Conservation (phyloP, 2,329 filamentous ascomycete genomes). For the Samsoniella hepiali region DNA sequence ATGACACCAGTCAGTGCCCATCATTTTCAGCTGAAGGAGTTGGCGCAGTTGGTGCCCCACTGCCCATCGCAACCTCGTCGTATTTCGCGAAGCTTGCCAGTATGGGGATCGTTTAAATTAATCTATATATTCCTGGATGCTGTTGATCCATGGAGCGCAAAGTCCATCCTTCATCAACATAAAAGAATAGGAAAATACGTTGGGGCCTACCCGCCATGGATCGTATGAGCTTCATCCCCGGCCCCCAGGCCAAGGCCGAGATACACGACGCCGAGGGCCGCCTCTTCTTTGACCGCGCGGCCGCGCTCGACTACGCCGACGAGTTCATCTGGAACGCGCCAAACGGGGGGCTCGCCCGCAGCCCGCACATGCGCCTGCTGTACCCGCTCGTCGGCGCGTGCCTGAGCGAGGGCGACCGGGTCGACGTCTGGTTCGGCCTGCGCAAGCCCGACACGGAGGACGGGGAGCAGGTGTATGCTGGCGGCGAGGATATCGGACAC, state of each 20-base stretch:
- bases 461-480: slow-evolving; percentile 13
- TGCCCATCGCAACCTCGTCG: not conserved
- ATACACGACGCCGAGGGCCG: slow-evolving; percentile 22
- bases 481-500: slow-evolving; percentile 21
- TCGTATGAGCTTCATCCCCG: slow-evolving; percentile 21
- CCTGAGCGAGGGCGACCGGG: slow-evolving; percentile 20
- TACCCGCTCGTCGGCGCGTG: slow-evolving; percentile 21
- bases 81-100: not conserved
- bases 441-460: slow-evolving; percentile 13
- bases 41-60: slow-evolving; percentile 6
- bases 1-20: not conserved
- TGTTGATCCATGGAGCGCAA: no score
- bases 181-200: not conserved
- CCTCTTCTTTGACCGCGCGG: slow-evolving; percentile 20
- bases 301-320: slow-evolving; percentile 20
- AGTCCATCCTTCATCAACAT: no score
- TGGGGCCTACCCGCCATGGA: not conserved
- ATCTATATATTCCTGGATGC: not conserved
- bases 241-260: slow-evolving; percentile 22
- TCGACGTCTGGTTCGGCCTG: slow-evolving; percentile 23
- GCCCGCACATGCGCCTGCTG: not conserved
- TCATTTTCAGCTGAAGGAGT: slow-evolving; percentile 1
- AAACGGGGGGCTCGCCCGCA: not conserved
- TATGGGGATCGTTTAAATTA: not conserved
- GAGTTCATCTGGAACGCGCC: slow-evolving; percentile 20